A percentile compares a stretch with the other conserved stretches of the same genome.
Conservation (phyloP, 1,139 yeast genomes). For the Nematodospora anomalae region DNA sequence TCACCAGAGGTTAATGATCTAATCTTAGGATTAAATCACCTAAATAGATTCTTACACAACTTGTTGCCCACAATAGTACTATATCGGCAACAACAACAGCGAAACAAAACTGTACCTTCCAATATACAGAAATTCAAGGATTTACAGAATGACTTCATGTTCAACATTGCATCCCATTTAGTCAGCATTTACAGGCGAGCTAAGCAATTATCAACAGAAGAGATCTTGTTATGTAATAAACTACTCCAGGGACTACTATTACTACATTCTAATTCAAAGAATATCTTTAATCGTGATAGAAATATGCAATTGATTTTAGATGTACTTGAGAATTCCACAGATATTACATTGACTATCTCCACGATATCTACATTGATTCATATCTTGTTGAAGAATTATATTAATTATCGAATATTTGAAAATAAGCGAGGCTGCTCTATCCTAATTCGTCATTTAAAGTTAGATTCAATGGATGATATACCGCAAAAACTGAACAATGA, state of each 20-base stretch:
- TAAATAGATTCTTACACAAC: conserved; percentile 21
- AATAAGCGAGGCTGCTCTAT: conserved; percentile 54
- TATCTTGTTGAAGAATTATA: conserved; percentile 56
- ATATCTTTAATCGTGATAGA: conserved; percentile 36
- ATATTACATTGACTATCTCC: conserved; percentile 35
- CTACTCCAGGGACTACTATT: conserved; percentile 63
- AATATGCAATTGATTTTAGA: conserved; percentile 35
- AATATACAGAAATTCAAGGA: conserved; percentile 37
- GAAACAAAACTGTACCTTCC: conserved; percentile 14
- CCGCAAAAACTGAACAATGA: conserved; percentile 8
- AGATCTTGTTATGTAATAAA: conserved; percentile 34
- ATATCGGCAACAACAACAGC: conserved; percentile 19
- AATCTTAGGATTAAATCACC: conserved; percentile 16
- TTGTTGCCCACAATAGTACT: conserved; percentile 28
- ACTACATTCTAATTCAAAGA: conserved; percentile 58
- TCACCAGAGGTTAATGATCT: conserved; percentile 1
- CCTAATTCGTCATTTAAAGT: conserved; percentile 43
- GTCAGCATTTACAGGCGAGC: conserved; percentile 28
- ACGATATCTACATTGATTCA: conserved; percentile 61
- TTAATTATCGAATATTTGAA: conserved; percentile 62
- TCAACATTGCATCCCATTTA: conserved; percentile 45
- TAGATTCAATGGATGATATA: conserved; percentile 18
- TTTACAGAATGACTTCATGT: conserved; percentile 54
- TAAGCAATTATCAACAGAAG: conserved; percentile 8
- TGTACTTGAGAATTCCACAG: conserved; percentile 19